phyloP scores from a whole-genome alignment of 208 protist species.

The Trypanosoma mega region DNA sequence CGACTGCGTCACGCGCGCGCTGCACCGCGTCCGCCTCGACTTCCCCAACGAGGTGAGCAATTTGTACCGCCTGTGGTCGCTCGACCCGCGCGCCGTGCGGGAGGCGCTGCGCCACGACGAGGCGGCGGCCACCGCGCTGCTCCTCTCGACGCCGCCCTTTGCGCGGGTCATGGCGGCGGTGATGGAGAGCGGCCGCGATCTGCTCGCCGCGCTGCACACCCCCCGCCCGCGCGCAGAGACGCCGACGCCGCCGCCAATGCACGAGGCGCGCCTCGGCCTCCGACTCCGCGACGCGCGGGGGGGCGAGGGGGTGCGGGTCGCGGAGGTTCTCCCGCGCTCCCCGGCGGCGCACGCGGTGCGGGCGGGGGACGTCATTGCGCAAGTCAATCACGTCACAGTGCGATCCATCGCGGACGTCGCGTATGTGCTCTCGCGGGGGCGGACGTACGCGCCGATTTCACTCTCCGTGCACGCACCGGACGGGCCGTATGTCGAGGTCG shows the following conservation, averaged over 20 bases:
- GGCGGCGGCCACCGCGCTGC: neutral
- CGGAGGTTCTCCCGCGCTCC: constrained; percentile 7
- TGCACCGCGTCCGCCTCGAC: neutral
- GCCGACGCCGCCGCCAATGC: constrained; percentile 3
- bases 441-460: constrained; percentile 2
- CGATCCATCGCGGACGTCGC: constrained; percentile 18
- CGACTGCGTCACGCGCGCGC: neutral
- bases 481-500: constrained; percentile 4
- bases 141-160: constrained; percentile 15
- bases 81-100: constrained; percentile 2
- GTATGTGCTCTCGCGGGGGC: constrained; percentile 18
- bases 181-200: constrained; percentile 11
- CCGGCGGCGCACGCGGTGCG: constrained; percentile 4
- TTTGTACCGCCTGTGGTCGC: constrained; percentile 11
- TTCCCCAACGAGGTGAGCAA: constrained; percentile 7
- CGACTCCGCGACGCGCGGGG: constrained; percentile 11
- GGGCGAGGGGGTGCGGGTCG: constrained; percentile 8
- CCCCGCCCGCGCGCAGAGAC: neutral
- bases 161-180: constrained; percentile 5
- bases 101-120: constrained; percentile 2
- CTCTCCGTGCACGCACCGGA: constrained; percentile 1
- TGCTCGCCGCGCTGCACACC: constrained; percentile 6
- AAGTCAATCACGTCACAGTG: constrained; percentile 22
- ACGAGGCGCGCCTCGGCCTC: constrained; percentile 11
- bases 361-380: constrained; percentile 16